These are phyloP conservation scores for Choiromyces venosus DNA, from an alignment of 495 filamentous ascomycete species.

Conservation along the genomic window DNA sequence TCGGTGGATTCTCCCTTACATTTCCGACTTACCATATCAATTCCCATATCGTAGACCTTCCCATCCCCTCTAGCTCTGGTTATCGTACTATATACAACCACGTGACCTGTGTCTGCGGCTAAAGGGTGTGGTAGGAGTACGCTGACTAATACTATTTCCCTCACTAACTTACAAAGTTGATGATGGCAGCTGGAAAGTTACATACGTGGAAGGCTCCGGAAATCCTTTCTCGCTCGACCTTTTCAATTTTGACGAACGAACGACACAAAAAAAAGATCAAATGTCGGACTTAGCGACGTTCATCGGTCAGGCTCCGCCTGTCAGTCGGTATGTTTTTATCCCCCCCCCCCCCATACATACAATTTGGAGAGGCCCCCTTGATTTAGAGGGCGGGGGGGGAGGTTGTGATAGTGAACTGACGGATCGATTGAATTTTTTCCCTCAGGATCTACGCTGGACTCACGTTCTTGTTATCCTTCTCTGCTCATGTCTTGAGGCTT, in stretches of 20 bases:
- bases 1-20: background rate
- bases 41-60: background rate
- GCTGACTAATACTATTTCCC: constrained; percentile 29
- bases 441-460: constrained; percentile 37
- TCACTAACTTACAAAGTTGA: constrained; percentile 12
- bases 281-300: constrained; percentile 40
- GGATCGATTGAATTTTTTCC: background rate
- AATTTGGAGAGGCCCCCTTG: background rate
- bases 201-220: constrained; percentile 23
- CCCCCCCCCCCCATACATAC: background rate
- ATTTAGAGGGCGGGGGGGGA: background rate
- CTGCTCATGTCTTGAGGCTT: constrained; percentile 25
- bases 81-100: background rate
- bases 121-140: background rate
- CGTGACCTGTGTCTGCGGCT: background rate
- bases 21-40: background rate
- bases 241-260: constrained; percentile 18
- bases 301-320: constrained; percentile 36
- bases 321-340: constrained; percentile 33
- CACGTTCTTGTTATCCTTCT: constrained; percentile 37
- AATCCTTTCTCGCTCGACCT: constrained; percentile 8
- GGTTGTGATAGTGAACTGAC: background rate
- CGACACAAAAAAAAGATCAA: constrained; percentile 14
- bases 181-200: constrained; percentile 26
- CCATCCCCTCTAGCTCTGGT: background rate